Evolutionary conservation across 179 eudicot genomes (phyloP).

Genomic region (Gypsophila paniculata): DNA sequence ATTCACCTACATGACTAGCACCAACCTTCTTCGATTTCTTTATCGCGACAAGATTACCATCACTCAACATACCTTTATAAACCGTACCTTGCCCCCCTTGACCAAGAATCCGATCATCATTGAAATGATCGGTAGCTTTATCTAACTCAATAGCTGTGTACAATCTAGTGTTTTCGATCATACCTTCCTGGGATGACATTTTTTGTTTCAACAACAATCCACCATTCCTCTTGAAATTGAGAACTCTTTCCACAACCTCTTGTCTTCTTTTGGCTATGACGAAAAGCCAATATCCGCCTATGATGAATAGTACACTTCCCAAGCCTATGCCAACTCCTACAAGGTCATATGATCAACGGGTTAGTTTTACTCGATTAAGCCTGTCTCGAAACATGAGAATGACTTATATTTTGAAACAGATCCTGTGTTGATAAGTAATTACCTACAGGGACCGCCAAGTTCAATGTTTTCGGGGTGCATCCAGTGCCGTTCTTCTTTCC

Average conservation of each 20-base stretch:
- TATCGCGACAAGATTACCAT: constrained; percentile 37
- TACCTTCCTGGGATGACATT: constrained; percentile 28
- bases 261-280: constrained; percentile 16
- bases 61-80: constrained; percentile 40
- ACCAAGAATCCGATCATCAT: constrained; percentile 41
- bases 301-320: constrained; percentile 21
- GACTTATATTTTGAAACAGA: too few relatives aligned
- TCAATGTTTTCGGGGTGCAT: constrained; percentile 21
- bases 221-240: constrained; percentile 32
- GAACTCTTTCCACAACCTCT: constrained; percentile 9
- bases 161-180: constrained; percentile 31
- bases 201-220: constrained; percentile 32
- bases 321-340: constrained; percentile 29
- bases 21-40: constrained; percentile 36
- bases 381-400: background rate
- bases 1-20: constrained; percentile 33
- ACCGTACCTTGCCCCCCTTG: constrained; percentile 52
- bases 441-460: constrained; percentile 16
- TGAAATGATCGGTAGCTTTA: constrained; percentile 42
- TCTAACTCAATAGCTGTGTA: constrained; percentile 38
- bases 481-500: constrained; percentile 32
- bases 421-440: background rate
- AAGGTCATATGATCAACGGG: background rate
- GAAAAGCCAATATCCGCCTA: constrained; percentile 23
- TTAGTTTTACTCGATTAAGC: background rate